Conservation (phyloP, 2,329 filamentous ascomycete genomes). For the Thielaviopsis ethacetica region DNA sequence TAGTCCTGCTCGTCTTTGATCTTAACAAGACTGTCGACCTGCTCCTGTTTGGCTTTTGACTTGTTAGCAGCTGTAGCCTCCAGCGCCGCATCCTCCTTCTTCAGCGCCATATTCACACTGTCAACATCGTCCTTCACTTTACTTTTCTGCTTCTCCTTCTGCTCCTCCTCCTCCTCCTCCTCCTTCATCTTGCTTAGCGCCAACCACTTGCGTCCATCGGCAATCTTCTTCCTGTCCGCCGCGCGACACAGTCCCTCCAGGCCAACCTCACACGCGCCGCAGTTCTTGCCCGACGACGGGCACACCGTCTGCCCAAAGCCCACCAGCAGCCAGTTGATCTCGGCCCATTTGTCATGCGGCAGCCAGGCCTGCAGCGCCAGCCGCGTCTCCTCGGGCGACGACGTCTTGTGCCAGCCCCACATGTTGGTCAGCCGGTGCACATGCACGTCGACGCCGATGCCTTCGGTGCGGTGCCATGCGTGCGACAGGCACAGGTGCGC, state of each 20-base stretch:
- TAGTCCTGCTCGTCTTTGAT: constrained; percentile 8
- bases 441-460: constrained; percentile 88
- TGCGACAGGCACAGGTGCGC: constrained; percentile 73
- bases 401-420: constrained; percentile 80
- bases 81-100: constrained; percentile 20
- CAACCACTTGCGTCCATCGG: constrained; percentile 36
- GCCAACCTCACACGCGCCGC: constrained; percentile 74
- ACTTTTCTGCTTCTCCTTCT: constrained; percentile 14
- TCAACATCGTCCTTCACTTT: constrained; percentile 15
- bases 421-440: constrained; percentile 89
- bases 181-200: constrained; percentile 14
- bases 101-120: constrained; percentile 16
- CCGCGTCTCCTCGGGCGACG: constrained; percentile 68
- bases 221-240: constrained; percentile 48
- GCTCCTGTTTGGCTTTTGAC: constrained; percentile 1
- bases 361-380: constrained; percentile 64
- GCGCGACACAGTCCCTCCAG: constrained; percentile 58
- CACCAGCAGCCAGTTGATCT: constrained; percentile 81
- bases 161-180: constrained; percentile 16
- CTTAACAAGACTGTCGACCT: not conserved
- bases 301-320: constrained; percentile 80
- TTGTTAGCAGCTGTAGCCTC: constrained; percentile 23
- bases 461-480: constrained; percentile 45
- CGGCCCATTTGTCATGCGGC: constrained; percentile 70
- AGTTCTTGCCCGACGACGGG: constrained; percentile 52